Evolutionary conservation across 768 basidiomycete genomes (phyloP), one percentile per base, ranked within the genome.

Genomic region (Russula compacta): DNA sequence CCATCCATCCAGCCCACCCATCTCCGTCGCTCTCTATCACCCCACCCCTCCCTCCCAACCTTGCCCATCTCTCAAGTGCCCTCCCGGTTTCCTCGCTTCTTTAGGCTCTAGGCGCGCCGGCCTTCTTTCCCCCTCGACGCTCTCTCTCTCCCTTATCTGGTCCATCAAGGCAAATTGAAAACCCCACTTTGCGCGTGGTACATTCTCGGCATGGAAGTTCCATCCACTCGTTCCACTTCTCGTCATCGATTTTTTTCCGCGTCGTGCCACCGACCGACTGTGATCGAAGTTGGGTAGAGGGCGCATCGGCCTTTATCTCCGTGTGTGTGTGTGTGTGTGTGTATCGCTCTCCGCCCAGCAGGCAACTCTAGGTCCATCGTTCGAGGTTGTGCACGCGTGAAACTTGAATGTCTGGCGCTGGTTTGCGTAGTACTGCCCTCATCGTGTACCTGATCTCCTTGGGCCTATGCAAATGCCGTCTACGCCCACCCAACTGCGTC

Each of bases 21-120:
- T 53, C 61, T 43, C 56, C 61, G 52, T 63, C 17, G 39, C 58
- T 59, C 56, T 59, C 57, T 63, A 63, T 63, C 57, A 47, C 61
- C 56, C 38, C 29, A 15, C 40, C 14, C 57, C 12, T 7, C 46
- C 35, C 36, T n/a, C 9, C 21, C 21, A 19, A 7, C 19, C 43
- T 33, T 36, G 14, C 39, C 39, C 39, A 40, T 29, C 24, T 29
- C 24, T 29, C 24, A 29, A 29, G 24, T 29, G 24, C 24, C 24
- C 24, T 29, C 24, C 24, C 24, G 24, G 3, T 29, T 29, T 29
- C 24, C 24, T 29, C 24, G 24, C 24, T 29, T 29, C 24, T 29
- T 29, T 29, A 3, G 24, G 24, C 24, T 29, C 24, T 29, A 29
- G 24, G 24, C 24, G 24, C 24, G 24, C 24, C 24, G 5, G 21